phyloP scores from a whole-genome alignment of 2,329 filamentous ascomycete genomes.

The Alternaria panax region DNA sequence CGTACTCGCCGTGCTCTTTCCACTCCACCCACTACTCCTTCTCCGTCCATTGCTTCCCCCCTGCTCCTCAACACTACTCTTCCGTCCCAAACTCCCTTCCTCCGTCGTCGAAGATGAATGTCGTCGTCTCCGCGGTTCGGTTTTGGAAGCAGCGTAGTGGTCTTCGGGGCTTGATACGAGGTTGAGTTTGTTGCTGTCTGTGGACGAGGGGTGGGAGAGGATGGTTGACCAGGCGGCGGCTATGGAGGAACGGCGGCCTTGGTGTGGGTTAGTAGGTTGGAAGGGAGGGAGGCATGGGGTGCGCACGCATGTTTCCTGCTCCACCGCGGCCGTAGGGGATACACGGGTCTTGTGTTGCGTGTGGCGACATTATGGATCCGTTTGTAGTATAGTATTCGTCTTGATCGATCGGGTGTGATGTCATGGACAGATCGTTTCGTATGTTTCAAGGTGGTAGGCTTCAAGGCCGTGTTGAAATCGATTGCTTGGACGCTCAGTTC shows the following conservation, averaged over 20 bases:
- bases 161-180: constrained; percentile 13
- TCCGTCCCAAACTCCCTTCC: background rate
- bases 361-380: background rate
- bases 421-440: too few species aligned
- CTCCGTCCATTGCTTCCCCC: background rate
- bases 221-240: constrained; percentile 16
- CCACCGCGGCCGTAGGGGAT: constrained; percentile 22
- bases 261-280: background rate
- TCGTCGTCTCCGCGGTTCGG: background rate
- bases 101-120: background rate
- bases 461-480: background rate
- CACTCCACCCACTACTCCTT: constrained; percentile 6
- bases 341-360: constrained; percentile 5
- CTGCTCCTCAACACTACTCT: background rate
- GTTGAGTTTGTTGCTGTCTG: background rate
- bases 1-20: background rate
- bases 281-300: background rate
- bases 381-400: background rate
- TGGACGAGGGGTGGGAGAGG: background rate
- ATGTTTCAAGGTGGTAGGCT: background rate
- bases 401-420: background rate
- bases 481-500: background rate
- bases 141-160: constrained; percentile 13
- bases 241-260: constrained; percentile 22
- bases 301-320: constrained; percentile 23